Percentiles rank a stretch among this genome's conserved stretches.
These are phyloP conservation scores for Hexamita inflata DNA, from an alignment of 208 protist species.

Conservation along the genomic window DNA sequence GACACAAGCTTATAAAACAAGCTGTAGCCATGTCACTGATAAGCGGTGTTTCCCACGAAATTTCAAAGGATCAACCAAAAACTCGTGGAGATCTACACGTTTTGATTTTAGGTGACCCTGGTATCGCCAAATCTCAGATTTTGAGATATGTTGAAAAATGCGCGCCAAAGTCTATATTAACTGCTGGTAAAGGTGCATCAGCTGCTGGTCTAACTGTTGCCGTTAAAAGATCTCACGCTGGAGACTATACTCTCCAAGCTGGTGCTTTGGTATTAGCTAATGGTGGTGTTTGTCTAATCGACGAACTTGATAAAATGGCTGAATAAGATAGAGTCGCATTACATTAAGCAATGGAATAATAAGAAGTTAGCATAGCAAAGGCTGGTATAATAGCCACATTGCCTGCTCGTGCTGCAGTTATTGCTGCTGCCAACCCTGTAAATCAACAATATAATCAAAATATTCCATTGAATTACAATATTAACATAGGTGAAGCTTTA, in stretches of 20 bases:
- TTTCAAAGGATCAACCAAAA: neutral
- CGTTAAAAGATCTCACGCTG: conserved; percentile 82
- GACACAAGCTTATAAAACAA: conserved; percentile 81
- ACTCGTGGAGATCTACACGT: conserved; percentile 14
- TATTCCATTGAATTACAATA: conserved; percentile 7
- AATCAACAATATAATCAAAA: conserved; percentile 45
- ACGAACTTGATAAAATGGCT: conserved; percentile 99
- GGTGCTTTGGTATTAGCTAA: conserved; percentile 38
- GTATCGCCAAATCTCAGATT: conserved; percentile 96
- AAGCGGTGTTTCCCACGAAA: conserved; percentile 10
- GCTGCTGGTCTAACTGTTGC: conserved; percentile 96
- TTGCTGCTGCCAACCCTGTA: conserved; percentile 95
- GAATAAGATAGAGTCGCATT: conserved; percentile 62
- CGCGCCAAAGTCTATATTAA: conserved; percentile 89
- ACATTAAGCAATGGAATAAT: conserved; percentile 73
- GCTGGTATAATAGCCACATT: conserved; percentile 86
- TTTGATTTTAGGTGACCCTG: conserved; percentile 39
- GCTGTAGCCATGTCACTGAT: conserved; percentile 76
- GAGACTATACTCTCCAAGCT: conserved; percentile 88
- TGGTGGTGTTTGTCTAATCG: conserved; percentile 65
- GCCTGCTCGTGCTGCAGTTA: conserved; percentile 75
- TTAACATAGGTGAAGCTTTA: conserved; percentile 25
- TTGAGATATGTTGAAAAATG: conserved; percentile 91
- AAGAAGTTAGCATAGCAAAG: conserved; percentile 98
- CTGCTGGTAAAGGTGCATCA: conserved; percentile 85